These are phyloP conservation scores for Cicer cuneatum DNA, from an alignment of 306 rosid species.

Conservation along the genomic window DNA sequence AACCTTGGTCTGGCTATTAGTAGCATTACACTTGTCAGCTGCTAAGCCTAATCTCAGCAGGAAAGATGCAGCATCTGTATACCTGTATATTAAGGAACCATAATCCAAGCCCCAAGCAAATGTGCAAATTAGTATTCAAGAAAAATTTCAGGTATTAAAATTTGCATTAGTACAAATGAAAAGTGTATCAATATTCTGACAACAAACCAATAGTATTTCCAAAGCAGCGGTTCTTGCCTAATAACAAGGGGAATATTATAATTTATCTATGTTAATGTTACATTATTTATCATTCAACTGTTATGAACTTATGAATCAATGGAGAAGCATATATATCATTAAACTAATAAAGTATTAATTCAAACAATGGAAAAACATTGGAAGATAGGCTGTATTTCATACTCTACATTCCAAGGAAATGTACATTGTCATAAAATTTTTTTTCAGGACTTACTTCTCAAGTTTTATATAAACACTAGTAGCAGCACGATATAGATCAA, in stretches of 20 bases:
- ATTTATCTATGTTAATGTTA: background rate
- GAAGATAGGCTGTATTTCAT: conserved; percentile 15
- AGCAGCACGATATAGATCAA: conserved; percentile 83
- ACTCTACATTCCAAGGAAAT: conserved; percentile 19
- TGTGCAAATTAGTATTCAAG: background rate
- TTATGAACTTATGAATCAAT: background rate
- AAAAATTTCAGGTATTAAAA: background rate
- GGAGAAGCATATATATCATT: background rate
- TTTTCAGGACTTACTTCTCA: conserved; percentile 71
- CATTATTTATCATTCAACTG: background rate
- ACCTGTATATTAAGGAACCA: conserved; percentile 44
- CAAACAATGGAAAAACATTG: background rate
- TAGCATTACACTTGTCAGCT: conserved; percentile 57
- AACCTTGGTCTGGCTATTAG: conserved; percentile 70
- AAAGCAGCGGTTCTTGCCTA: background rate
- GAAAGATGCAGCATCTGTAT: conserved; percentile 69
- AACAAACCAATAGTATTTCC: background rate
- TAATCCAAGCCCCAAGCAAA: too few relatives aligned
- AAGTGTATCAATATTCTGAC: background rate
- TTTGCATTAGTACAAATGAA: background rate
- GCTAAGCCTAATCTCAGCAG: conserved; percentile 44
- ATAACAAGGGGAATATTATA: background rate
- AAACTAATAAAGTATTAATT: too few relatives aligned
- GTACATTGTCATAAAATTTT: background rate
- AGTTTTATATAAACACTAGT: conserved; percentile 66